Conservation (phyloP, 768 basidiomycete species). For the Sporobolomyces roseus region DNA sequence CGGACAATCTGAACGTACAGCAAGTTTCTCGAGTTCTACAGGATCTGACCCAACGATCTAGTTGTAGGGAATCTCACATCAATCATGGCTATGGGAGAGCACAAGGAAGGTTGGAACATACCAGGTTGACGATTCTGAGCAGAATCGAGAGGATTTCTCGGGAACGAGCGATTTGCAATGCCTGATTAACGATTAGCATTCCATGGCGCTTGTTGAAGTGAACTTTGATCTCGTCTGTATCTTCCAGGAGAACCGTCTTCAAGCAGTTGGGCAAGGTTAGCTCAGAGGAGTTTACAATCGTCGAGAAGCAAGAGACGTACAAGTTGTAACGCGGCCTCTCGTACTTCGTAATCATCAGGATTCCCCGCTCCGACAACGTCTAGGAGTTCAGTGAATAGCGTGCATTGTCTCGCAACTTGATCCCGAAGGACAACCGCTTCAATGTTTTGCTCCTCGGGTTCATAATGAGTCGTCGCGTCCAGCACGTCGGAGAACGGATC, state of each 20-base stretch:
- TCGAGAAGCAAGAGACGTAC: slow-evolving; percentile 50
- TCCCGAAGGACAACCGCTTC: slow-evolving; percentile 89
- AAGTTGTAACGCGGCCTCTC: slow-evolving; percentile 80
- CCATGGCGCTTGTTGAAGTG: slow-evolving; percentile 91
- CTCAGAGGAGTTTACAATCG: no score
- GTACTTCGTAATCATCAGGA: slow-evolving; percentile 68
- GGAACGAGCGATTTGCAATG: slow-evolving; percentile 78
- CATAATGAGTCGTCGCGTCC: background rate
- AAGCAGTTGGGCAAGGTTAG: no score
- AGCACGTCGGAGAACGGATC: slow-evolving; percentile 94
- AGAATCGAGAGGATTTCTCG: slow-evolving; percentile 80
- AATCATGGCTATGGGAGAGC: no score
- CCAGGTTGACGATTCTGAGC: slow-evolving; percentile 83
- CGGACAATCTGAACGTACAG: slow-evolving; percentile 72
- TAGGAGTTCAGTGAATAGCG: slow-evolving; percentile 73
- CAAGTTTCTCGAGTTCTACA: slow-evolving; percentile 88
- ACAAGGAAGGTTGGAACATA: no score
- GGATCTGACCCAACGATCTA: slow-evolving; percentile 63
- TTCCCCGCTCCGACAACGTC: slow-evolving; percentile 68
- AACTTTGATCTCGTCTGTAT: slow-evolving; percentile 75
- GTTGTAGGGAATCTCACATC: no score
- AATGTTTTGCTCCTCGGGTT: slow-evolving; percentile 52
- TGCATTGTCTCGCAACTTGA: slow-evolving; percentile 82
- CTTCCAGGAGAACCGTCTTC: slow-evolving; percentile 70
- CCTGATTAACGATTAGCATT: slow-evolving; percentile 89